Percentiles rank a stretch among this genome's conserved stretches.
These are phyloP conservation scores for Mycocentrospora acerina DNA, from an alignment of 2,329 filamentous ascomycete species.

Conservation along the genomic window DNA sequence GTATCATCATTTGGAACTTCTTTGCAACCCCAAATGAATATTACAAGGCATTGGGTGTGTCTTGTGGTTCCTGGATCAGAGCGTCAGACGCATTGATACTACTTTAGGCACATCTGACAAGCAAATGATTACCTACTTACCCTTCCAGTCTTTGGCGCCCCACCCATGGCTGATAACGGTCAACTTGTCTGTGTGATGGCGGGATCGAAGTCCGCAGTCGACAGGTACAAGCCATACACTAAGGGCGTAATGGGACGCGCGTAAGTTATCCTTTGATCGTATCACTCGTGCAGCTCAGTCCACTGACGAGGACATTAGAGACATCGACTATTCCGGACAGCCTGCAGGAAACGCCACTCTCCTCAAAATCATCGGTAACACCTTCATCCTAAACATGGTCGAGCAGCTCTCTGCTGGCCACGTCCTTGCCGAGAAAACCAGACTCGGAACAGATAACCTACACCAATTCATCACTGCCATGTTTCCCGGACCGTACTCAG, in stretches of 20 bases:
- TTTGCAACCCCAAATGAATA: no score
- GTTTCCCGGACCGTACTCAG: conserved; percentile 74
- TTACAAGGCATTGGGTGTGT: no score
- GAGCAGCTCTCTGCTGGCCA: conserved; percentile 78
- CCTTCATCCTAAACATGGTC: conserved; percentile 80
- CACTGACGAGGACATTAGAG: conserved; percentile 17
- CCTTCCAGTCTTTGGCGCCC: conserved; percentile 65
- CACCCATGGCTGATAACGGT: conserved; percentile 69
- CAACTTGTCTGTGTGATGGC: conserved; percentile 73
- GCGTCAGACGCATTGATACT: no score
- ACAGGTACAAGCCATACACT: conserved; percentile 68
- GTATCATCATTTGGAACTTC: not conserved
- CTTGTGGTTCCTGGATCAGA: no score
- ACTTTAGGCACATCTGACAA: conserved; percentile 16
- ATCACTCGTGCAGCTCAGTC: no score
- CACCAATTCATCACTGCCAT: conserved; percentile 71
- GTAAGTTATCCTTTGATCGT: no score
- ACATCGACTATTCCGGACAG: conserved; percentile 71
- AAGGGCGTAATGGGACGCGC: conserved; percentile 70
- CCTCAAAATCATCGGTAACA: conserved; percentile 84
- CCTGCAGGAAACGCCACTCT: conserved; percentile 68
- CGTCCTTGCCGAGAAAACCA: conserved; percentile 76
- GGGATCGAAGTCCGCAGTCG: conserved; percentile 61
- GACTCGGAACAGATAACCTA: conserved; percentile 69
- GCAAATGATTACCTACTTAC: no score